Conservation (phyloP, 257 asterid genomes). For the Fraxinus cuspidata region DNA sequence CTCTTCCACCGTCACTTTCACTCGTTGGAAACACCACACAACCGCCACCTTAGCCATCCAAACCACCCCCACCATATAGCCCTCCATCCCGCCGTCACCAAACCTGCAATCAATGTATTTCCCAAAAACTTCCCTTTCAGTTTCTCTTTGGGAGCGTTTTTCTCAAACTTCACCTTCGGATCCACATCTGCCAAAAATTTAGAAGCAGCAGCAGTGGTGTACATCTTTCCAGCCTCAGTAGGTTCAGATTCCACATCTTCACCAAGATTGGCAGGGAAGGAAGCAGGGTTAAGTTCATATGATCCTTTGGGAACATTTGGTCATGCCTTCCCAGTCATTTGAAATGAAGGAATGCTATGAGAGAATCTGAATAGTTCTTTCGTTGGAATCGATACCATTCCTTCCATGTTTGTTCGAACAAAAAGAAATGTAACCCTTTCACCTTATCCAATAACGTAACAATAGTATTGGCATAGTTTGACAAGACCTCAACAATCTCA, state of each 20-base stretch:
- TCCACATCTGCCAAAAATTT: neutral
- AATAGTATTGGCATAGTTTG: conserved; percentile 34
- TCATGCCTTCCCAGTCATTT: conserved; percentile 40
- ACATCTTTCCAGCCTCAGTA: conserved; percentile 24
- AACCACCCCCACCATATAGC: too few relatives aligned
- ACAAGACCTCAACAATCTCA: conserved; percentile 56
- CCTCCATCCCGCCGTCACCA: neutral
- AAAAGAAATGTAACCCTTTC: conserved; percentile 44
- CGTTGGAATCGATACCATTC: conserved; percentile 27
- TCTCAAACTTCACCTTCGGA: neutral
- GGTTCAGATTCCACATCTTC: conserved; percentile 56
- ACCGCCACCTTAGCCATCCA: too few relatives aligned
- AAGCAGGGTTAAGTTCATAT: conserved; percentile 16
- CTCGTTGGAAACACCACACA: too few relatives aligned
- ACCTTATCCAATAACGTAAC: conserved; percentile 48
- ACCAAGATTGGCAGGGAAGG: neutral
- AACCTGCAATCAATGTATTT: neutral
- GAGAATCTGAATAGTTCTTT: conserved; percentile 55
- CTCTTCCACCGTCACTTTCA: too few relatives aligned
- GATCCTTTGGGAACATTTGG: conserved; percentile 33
- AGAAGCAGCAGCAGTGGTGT: neutral
- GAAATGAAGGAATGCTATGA: conserved; percentile 53
- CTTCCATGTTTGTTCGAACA: conserved; percentile 27
- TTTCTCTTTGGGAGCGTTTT: neutral
- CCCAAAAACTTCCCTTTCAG: neutral